Evolutionary conservation across 2,329 filamentous ascomycete genomes (phyloP).

Genomic region (Ascochyta fabae): DNA sequence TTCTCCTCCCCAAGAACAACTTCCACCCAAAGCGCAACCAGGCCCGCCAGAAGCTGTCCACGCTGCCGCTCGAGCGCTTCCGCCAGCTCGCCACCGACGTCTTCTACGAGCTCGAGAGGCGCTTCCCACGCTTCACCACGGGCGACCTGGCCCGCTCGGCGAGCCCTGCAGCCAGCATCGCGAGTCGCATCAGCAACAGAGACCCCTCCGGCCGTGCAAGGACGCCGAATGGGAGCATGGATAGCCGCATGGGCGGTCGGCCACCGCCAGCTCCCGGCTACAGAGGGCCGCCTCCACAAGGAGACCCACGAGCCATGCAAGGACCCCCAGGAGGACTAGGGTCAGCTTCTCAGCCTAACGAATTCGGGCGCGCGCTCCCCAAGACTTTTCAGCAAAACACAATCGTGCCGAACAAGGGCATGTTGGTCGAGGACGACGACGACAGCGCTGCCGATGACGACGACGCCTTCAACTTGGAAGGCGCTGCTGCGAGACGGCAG

Average conservation of each 20-base stretch:
- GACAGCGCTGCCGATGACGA: constrained; percentile 62
- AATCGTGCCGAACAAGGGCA: constrained; percentile 96
- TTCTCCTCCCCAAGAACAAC: constrained; percentile 80
- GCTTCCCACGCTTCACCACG: constrained; percentile 81
- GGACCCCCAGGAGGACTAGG: constrained; percentile 49
- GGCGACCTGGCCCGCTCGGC: constrained; percentile 70
- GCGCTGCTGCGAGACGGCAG: constrained; percentile 49
- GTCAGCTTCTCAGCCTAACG: constrained; percentile 53
- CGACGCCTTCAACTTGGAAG: constrained; percentile 67
- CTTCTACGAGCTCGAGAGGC: constrained; percentile 89
- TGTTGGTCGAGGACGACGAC: constrained; percentile 88
- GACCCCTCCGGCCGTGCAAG: constrained; percentile 63
- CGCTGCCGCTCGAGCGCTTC: constrained; percentile 84
- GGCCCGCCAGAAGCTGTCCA: constrained; percentile 92
- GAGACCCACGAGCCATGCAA: constrained; percentile 43
- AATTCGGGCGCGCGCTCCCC: constrained; percentile 77
- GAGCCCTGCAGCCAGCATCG: constrained; percentile 68
- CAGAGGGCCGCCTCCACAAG: constrained; percentile 54
- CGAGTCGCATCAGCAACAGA: constrained; percentile 58
- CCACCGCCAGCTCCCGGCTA: constrained; percentile 45
- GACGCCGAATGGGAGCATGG: constrained; percentile 64
- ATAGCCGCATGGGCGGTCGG: constrained; percentile 55
- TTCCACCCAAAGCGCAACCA: constrained; percentile 98
- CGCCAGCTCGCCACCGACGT: constrained; percentile 94
- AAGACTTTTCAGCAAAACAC: constrained; percentile 96